phyloP scores from a whole-genome alignment of 2,329 filamentous ascomycete species.

The Hypoxylon sp. region DNA sequence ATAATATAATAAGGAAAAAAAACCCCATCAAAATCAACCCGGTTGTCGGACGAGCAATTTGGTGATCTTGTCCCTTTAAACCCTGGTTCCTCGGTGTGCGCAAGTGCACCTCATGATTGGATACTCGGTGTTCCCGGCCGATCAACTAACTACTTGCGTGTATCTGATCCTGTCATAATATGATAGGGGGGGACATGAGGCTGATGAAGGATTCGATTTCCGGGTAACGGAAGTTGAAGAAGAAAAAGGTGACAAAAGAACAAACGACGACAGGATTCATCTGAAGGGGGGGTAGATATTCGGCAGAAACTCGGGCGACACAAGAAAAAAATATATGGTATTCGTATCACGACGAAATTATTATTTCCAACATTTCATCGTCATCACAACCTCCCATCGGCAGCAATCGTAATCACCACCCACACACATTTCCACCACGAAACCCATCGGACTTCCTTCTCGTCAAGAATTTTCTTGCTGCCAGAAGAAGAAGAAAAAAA shows the following conservation, averaged over 20 bases:
- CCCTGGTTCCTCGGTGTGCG: constrained; percentile 16
- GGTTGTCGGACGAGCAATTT: constrained; percentile 7
- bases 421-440: not conserved
- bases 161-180: constrained; percentile 5
- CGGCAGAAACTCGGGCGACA: constrained; percentile 4
- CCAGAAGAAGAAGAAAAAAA: constrained; percentile 2
- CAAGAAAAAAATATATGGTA: not conserved
- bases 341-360: not conserved
- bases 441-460: constrained; percentile 13
- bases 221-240: not conserved
- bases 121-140: constrained; percentile 28
- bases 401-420: not conserved
- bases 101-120: constrained; percentile 20
- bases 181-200: constrained; percentile 16
- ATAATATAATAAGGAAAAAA: not conserved
- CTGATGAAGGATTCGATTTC: constrained; percentile 16
- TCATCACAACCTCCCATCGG: constrained; percentile 2
- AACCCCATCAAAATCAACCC: not conserved
- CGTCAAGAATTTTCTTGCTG: constrained; percentile 5
- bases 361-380: not conserved
- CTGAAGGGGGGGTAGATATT: not conserved
- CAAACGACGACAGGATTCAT: not conserved
- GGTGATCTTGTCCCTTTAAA: too few relatives aligned
- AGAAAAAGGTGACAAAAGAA: constrained; percentile 3
- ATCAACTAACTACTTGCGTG: constrained; percentile 22